Base-by-base conservation (phyloP, 2,329 filamentous ascomycete species). In the Tolypocladium album region DNA sequence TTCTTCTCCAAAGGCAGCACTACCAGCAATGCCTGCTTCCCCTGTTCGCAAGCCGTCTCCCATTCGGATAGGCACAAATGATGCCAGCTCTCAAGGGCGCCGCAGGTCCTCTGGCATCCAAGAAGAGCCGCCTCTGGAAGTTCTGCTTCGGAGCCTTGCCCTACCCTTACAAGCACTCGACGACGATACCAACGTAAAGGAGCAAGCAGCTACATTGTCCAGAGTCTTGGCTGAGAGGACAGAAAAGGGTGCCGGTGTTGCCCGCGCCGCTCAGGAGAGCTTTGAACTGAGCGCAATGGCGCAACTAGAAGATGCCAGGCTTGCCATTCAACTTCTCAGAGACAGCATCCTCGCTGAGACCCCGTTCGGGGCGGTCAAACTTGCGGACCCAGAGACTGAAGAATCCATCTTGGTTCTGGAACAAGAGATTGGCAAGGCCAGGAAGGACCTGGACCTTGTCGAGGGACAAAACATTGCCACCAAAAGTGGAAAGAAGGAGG, bases 291-390 rank as follows among this genome's bases (percentile, higher is more conserved):
- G 69, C 0, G 71, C 76, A 0, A 70, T 72, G 1, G 67, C 72
- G 0, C 75, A 79, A 12, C 65, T 85, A 0, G 69, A 75, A 0
- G 82, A 85, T 61, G 74, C 76, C 0, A 73, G 75, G 22, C 67
- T 74, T 3, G 82, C 81, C 0, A 66, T 84, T 1, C 77, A 80
- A 62, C 65, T 81, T 11, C 67, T 84, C 20, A 71, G 75, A 6
- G 81, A 82, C 61, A 82, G 78, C 47, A 69, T 85, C 0, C 69
- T 84, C 1, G 79, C 79, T 0, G 82, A 85, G 64, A 82, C 76
- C 38, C 70, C 76, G 5, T 83, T 76, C 65, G 73, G 73, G 0
- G 68, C 74, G n/a, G 75, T 82, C 5, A 74, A 72, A 50, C 74
- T 86, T 7, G 70, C 78, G 7, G 83, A 86, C 64, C 75, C 78